These are phyloP conservation scores for Asparagopsis taxiformis DNA, from an alignment of 31 red algal genomes.

Conservation along the genomic window DNA sequence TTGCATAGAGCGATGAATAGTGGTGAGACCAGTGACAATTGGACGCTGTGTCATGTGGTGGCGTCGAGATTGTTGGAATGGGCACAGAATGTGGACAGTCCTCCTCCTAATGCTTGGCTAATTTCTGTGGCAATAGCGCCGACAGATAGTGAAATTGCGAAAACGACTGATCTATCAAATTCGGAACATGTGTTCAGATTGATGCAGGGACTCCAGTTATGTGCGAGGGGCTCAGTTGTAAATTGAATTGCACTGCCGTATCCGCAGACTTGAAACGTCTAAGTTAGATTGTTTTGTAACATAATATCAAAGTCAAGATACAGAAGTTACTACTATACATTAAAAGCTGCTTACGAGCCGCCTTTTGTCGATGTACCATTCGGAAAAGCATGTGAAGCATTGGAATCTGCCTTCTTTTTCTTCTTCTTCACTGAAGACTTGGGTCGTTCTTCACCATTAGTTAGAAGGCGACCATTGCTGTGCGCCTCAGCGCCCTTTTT, in stretches of 20 bases:
- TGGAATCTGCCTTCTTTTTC: slow-evolving; percentile 29
- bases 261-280: too few relatives aligned
- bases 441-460: slow-evolving; percentile 22
- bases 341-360: too few relatives aligned
- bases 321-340: too few relatives aligned
- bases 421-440: slow-evolving; percentile 38
- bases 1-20: slow-evolving; percentile 77
- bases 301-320: too few relatives aligned
- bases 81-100: slow-evolving; percentile 32
- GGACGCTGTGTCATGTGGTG: slow-evolving; percentile 76
- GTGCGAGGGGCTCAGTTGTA: slow-evolving; percentile 55
- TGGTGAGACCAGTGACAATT: slow-evolving; percentile 57
- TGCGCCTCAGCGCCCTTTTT: slow-evolving; percentile 31
- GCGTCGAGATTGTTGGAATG: slow-evolving; percentile 73
- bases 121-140: slow-evolving; percentile 48
- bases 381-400: not conserved
- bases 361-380: too few relatives aligned
- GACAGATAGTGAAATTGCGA: not conserved
- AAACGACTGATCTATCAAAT: not conserved
- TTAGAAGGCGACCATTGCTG: slow-evolving; percentile 11
- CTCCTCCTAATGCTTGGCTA: slow-evolving; percentile 64
- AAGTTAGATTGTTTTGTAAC: too few relatives aligned
- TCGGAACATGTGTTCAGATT: slow-evolving; percentile 49
- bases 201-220: slow-evolving; percentile 61
- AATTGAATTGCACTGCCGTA: too few relatives aligned